Base-by-base conservation (phyloP, 139 green algal species). In the Chlorella sp. region DNA sequence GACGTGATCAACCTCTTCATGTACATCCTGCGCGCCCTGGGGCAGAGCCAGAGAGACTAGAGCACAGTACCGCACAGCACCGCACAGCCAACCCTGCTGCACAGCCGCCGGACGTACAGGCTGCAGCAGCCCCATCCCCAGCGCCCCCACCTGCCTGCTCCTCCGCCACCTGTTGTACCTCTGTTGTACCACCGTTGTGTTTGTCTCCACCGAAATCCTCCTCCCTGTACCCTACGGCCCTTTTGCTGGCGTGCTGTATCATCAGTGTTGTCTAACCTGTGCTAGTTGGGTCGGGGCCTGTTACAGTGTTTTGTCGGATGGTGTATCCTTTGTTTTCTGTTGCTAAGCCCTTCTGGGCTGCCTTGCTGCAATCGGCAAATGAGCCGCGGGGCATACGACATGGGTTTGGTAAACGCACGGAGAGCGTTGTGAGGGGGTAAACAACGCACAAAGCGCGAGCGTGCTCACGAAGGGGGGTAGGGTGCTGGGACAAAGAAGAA, bases 1-100 rank as follows among this genome's bases (percentile, higher is more conserved):
- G 42, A 85, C n/a, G 93, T 97, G 36, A 92, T 97, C 89, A 97
- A 97, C 83, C 82, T 97, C 2, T 97, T 97, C 83, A 71, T 97
- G n/a, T 87, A 93, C 86, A 93, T 97, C 48, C 83, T 97, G 61
- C 90, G 94, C 24, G 85, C 96, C 9, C 83, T 96, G 42, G 83
- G 83, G 11, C 39, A 87, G 53, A 36, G 34, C 30, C 79, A 81
- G 79, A 66, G 80, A 71, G 64, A 71, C 64, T 71, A 28, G 22
- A 14, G 64, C n/a, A n/a, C n/a, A n/a, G n/a, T n/a, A n/a, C n/a
- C n/a, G n/a, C n/a, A 9, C 48, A 9, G 48, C 48, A 57, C 48
- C 5, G 48, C 48, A 5, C 9, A 57, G 48, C 48, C 48, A 57
- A 5, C 7, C 48, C 48, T 57, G 48, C 48, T 57, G 48, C 48